A percentile compares a stretch with the other conserved stretches of the same genome.
Conservation (phyloP, 805 yeast species). For the Sugiyamaella mastotermitis region DNA sequence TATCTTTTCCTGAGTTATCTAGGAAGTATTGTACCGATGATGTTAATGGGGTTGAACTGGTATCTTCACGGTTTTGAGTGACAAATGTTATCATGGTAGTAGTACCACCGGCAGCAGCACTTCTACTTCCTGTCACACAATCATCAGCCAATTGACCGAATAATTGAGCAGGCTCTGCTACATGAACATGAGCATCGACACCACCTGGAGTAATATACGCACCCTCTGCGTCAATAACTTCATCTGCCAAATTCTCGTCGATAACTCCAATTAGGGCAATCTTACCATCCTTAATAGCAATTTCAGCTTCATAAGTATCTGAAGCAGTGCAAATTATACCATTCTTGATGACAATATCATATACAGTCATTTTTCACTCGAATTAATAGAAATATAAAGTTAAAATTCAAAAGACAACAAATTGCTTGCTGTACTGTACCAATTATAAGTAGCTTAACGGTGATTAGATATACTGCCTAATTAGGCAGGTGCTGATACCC, state of each 20-base stretch:
- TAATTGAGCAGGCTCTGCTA: constrained; percentile 35
- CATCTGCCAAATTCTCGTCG: constrained; percentile 7
- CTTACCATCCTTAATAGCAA: constrained; percentile 36
- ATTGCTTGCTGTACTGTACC: too few species aligned
- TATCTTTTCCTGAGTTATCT: constrained; percentile 23
- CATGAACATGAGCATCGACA: constrained; percentile 41
- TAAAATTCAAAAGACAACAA: too few species aligned
- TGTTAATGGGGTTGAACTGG: not conserved
- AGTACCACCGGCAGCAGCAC: constrained; percentile 42
- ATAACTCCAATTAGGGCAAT: constrained; percentile 31
- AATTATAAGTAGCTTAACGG: too few species aligned
- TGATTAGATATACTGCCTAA: too few species aligned
- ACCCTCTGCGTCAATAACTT: constrained; percentile 36
- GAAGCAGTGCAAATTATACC: constrained; percentile 26
- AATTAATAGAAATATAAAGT: too few species aligned
- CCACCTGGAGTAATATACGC: constrained; percentile 43
- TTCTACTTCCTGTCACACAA: constrained; percentile 35
- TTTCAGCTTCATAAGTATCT: constrained; percentile 30
- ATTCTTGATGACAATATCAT: constrained; percentile 19
- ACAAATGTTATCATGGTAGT: constrained; percentile 39
- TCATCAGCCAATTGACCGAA: constrained; percentile 31
- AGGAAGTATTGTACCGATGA: not conserved
- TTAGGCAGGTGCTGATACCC: too few species aligned
- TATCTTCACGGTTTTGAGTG: constrained; percentile 27
- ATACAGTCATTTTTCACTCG: not conserved